Evolutionary conservation across 2,329 filamentous ascomycete genomes (phyloP).

Genomic region (Penicillium occitanis): DNA sequence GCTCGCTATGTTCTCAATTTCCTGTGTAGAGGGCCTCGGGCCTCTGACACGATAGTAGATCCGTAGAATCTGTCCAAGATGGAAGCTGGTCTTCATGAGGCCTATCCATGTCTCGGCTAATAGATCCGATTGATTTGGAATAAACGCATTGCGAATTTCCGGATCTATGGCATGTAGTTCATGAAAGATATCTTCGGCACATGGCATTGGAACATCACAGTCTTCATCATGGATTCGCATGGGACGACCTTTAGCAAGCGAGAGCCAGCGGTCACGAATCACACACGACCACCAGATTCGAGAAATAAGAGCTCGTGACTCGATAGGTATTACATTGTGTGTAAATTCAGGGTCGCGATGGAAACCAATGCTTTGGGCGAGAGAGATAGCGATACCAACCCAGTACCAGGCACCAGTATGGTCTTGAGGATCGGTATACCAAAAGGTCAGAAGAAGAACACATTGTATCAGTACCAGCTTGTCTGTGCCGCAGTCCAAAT

Average conservation of each 20-base stretch:
- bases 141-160: not conserved
- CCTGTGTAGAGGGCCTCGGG: not conserved
- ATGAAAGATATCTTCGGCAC: not conserved
- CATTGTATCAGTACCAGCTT: conserved; percentile 88
- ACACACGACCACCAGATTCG: conserved; percentile 20
- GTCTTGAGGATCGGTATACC: conserved; percentile 95
- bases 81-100: not conserved
- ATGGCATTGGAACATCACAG: conserved; percentile 5
- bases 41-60: not conserved
- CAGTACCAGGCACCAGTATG: conserved; percentile 98
- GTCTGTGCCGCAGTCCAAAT: conserved; percentile 67
- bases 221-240: conserved; percentile 18
- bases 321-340: not conserved
- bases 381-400: conserved; percentile 53
- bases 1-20: not conserved
- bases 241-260: conserved; percentile 13
- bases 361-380: conserved; percentile 13
- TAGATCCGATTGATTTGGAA: not conserved
- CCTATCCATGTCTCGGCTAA: not conserved
- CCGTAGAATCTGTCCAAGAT: not conserved
- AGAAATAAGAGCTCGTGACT: not conserved
- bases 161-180: not conserved
- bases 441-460: conserved; percentile 89
- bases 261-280: conserved; percentile 16
- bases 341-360: not conserved